These are phyloP conservation scores for Phoma herbarum DNA, from an alignment of 2,329 filamentous ascomycete species.

Conservation along the genomic window DNA sequence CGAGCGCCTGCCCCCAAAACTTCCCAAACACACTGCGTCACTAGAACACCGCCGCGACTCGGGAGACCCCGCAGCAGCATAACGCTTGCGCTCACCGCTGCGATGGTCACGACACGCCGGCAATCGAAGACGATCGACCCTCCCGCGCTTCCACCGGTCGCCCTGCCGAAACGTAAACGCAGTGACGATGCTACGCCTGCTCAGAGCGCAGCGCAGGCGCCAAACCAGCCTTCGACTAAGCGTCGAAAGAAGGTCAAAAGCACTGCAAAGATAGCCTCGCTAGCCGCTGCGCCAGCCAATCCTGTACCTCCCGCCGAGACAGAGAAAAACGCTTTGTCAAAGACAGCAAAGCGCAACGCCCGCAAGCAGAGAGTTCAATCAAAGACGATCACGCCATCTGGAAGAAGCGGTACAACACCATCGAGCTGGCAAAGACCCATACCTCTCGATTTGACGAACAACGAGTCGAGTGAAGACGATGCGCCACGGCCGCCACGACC, in stretches of 20 bases:
- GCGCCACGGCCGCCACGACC: neutral
- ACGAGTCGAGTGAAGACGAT: conserved; percentile 13
- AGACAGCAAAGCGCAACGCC: neutral
- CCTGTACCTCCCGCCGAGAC: neutral
- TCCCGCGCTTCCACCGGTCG: neutral
- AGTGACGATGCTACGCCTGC: conserved; percentile 5
- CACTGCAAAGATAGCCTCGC: neutral
- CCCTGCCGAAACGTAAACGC: conserved; percentile 7
- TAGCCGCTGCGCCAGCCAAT: neutral
- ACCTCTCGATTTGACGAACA: neutral
- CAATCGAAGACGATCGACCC: conserved; percentile 11
- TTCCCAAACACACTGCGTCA: conserved; percentile 5
- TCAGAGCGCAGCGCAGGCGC: conserved; percentile 6
- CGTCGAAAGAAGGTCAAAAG: conserved; percentile 15
- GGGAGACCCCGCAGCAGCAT: neutral
- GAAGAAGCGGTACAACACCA: neutral
- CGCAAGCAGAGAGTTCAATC: neutral
- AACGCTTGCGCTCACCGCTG: neutral
- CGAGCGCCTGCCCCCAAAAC: conserved; percentile 11
- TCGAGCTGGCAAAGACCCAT: neutral
- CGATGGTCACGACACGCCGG: conserved; percentile 18
- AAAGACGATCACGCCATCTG: neutral
- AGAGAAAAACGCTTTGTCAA: neutral
- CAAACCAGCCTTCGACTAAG: conserved; percentile 11
- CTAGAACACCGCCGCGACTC: neutral